Evolutionary conservation across 2,329 filamentous ascomycete species (phyloP).

Genomic region (Aspergillus sojae): DNA sequence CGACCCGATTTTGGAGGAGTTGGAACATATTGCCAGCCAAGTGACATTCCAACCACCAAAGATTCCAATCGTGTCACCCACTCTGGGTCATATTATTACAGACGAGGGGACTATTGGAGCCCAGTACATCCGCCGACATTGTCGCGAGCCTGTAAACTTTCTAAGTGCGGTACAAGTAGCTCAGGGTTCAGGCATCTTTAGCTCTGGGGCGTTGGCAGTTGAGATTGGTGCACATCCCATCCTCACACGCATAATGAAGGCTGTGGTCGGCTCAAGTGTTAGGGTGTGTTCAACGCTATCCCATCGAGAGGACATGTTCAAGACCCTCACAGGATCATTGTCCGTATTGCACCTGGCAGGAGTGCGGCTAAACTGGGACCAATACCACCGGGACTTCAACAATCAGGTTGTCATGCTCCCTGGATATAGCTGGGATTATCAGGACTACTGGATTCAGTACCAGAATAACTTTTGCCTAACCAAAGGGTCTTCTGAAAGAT

Average conservation of each 20-base stretch:
- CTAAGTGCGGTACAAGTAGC: constrained; percentile 36
- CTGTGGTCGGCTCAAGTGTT: constrained; percentile 20
- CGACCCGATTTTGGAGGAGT: neutral
- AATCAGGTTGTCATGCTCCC: constrained; percentile 28
- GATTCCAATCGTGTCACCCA: constrained; percentile 49
- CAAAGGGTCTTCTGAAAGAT: neutral
- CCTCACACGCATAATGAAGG: constrained; percentile 47
- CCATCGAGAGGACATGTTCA: constrained; percentile 46
- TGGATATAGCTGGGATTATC: neutral
- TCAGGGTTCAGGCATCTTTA: neutral
- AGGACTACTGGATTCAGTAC: neutral
- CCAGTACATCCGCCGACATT: neutral
- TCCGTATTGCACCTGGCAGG: constrained; percentile 38
- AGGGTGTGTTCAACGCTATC: constrained; percentile 21
- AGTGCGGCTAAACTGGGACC: constrained; percentile 41
- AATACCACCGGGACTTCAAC: constrained; percentile 44
- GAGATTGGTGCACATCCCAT: constrained; percentile 50
- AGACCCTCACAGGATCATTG: constrained; percentile 38
- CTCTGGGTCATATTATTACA: constrained; percentile 45
- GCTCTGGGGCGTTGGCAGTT: neutral
- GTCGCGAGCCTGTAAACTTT: constrained; percentile 1
- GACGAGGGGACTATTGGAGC: constrained; percentile 25
- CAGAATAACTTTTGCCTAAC: neutral
- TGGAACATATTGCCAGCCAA: constrained; percentile 17
- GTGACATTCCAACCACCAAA: constrained; percentile 41